phyloP scores from a whole-genome alignment of 2,329 filamentous ascomycete species.

The Colletotrichum liaoningense region DNA sequence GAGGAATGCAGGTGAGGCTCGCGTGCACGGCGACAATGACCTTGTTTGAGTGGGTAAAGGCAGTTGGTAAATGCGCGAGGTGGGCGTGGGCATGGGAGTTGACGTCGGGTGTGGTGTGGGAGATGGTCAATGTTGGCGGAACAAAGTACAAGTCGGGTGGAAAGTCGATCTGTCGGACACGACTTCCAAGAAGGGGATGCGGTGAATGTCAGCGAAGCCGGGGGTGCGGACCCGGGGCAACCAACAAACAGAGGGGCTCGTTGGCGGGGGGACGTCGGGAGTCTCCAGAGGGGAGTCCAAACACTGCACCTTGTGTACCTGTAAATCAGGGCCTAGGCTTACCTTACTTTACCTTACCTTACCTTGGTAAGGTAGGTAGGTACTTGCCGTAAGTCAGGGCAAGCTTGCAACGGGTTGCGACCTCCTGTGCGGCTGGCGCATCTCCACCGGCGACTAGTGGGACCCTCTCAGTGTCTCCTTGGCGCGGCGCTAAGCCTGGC shows the following conservation, averaged over 20 bases:
- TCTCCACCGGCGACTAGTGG: constrained; percentile 33
- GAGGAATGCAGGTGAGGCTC: constrained; percentile 28
- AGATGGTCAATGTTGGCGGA: constrained; percentile 19
- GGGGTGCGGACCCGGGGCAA: constrained; percentile 33
- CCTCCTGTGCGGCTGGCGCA: constrained; percentile 33
- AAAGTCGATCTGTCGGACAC: constrained; percentile 22
- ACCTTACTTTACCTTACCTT: no score
- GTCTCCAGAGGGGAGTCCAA: neutral
- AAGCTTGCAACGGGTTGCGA: constrained; percentile 34
- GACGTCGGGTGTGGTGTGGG: constrained; percentile 11
- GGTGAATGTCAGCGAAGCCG: constrained; percentile 35
- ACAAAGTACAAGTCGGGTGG: constrained; percentile 9
- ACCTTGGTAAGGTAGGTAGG: no score
- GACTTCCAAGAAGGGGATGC: constrained; percentile 36
- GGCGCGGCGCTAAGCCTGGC: constrained; percentile 27
- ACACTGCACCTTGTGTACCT: constrained; percentile 4
- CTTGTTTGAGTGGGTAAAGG: constrained; percentile 34
- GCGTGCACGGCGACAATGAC: constrained; percentile 35
- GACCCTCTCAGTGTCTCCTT: constrained; percentile 1
- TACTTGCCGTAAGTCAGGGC: neutral
- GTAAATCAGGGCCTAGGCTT: neutral
- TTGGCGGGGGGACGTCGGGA: constrained; percentile 35
- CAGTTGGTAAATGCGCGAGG: neutral
- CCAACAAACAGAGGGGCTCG: constrained; percentile 39
- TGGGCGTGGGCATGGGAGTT: constrained; percentile 17